phyloP scores from a whole-genome alignment of 2,329 filamentous ascomycete species.

The Aspergillus cejpii region DNA sequence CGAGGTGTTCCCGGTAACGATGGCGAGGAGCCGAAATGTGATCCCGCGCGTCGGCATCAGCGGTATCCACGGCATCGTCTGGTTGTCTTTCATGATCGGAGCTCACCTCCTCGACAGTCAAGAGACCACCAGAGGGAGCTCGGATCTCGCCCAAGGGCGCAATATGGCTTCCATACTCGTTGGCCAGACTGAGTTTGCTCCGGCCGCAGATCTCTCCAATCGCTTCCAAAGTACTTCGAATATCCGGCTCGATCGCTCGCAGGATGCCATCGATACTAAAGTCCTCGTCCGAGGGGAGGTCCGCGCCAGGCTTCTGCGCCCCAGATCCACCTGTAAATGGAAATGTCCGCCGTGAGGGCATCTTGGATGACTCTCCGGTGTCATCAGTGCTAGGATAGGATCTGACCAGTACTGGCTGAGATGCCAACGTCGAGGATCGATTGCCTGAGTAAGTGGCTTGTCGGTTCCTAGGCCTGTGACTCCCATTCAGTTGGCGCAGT shows the following conservation, averaged over 20 bases:
- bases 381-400: conserved; percentile 37
- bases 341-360: conserved; percentile 30
- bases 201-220: conserved; percentile 59
- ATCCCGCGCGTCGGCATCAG: conserved; percentile 32
- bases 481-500: conserved; percentile 30
- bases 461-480: conserved; percentile 21
- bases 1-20: conserved; percentile 33
- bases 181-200: conserved; percentile 55
- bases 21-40: conserved; percentile 33
- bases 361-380: conserved; percentile 24
- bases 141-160: conserved; percentile 55
- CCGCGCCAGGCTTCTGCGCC: conserved; percentile 21
- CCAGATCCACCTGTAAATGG: conserved; percentile 22
- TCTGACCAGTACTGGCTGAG: conserved; percentile 41
- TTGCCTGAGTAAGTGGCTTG: conserved; percentile 18
- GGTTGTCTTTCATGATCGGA: conserved; percentile 33
- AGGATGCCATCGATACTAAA: conserved; percentile 53
- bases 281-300: conserved; percentile 45
- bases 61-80: conserved; percentile 32
- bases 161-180: conserved; percentile 57
- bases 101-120: conserved; percentile 41
- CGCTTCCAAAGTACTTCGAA: conserved; percentile 52
- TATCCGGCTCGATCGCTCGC: conserved; percentile 52
- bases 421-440: conserved; percentile 27
- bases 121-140: conserved; percentile 30